Evolutionary conservation across 345 rosid genomes (phyloP), one percentile per base, ranked within the genome.

Genomic region (Gossypium rotundifolium): DNA sequence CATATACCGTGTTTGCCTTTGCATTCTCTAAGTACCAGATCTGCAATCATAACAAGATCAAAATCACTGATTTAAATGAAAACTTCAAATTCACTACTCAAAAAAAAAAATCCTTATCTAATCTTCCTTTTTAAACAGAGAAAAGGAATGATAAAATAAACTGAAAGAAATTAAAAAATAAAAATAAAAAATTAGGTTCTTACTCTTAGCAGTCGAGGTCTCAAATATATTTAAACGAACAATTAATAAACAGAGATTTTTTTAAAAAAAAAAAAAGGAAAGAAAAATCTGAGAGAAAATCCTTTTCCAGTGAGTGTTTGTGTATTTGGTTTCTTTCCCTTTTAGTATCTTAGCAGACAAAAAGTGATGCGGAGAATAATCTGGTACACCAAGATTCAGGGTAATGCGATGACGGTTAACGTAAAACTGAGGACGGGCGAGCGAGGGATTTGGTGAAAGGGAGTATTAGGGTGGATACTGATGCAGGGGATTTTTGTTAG

Each of bases 1-100:
- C 94, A 89, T 88, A 70, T 85, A 88, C 69, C 85, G 83, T 9
- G 88, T 81, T 27, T 83, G 85, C 76, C 83, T 79, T 69, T 79
- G 79, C 82, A 75, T 81, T 74, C 76, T 68, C 66, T 65, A 2
- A 58, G 27, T 18, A 44, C 77, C 68, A 72, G 86, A 83, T 83
- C 86, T 80, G 77, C 81, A 75, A 7, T n/a, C 58, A 70, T 11
- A 78, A 22, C 7, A 71, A 42, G 51, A 17, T 45, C 4, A 71
- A 72, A 77, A 40, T 11, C 72, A 42, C 27, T 22, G 59, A 63
- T 48, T 55, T 33, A 66, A 60, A 49, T 0, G 20, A 64, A 33
- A 67, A 51, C 12, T 23, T 27, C 71, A 13, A 63, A 64, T 51
- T 51, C 63, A 29, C 71, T 20, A 25, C 7, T 13, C 52, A 29